phyloP scores from a whole-genome alignment of 768 basidiomycete species.

The Phaeotremella fagi region DNA sequence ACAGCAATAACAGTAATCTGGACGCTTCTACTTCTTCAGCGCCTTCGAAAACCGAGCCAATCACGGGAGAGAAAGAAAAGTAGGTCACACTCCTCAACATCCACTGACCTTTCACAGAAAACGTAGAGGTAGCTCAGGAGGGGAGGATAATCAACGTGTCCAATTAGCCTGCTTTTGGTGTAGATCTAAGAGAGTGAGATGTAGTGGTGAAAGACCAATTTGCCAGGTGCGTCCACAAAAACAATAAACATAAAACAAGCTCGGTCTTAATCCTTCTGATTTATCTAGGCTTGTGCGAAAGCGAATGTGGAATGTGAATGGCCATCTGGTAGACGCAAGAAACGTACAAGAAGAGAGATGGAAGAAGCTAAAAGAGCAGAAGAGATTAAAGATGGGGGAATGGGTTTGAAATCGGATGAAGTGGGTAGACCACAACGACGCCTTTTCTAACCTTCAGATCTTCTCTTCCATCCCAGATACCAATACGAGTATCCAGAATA shows the following conservation, averaged over 20 bases:
- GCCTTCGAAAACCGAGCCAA: not conserved
- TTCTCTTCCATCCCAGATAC: too few relatives aligned
- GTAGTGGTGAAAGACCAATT: constrained; percentile 26
- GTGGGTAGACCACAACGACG: not conserved
- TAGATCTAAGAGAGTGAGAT: constrained; percentile 32
- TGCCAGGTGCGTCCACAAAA: constrained; percentile 16
- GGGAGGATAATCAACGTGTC: constrained; percentile 14
- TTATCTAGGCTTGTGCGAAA: constrained; percentile 24
- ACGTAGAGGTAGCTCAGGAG: not conserved
- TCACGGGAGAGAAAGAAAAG: not conserved
- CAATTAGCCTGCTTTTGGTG: constrained; percentile 37
- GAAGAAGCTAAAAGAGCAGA: constrained; percentile 29
- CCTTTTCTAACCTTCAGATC: too few relatives aligned
- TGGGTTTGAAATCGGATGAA: not conserved
- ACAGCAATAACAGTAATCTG: too few relatives aligned
- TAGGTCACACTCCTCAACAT: not conserved
- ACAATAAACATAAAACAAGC: not conserved
- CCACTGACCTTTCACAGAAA: not conserved
- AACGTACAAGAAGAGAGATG: constrained; percentile 46
- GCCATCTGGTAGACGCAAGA: constrained; percentile 38
- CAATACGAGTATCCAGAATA: too few relatives aligned
- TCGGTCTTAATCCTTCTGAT: not conserved
- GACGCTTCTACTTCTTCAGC: not conserved
- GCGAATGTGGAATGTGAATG: constrained; percentile 38
- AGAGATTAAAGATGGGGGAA: not conserved